Conservation (phyloP, 352 stramenopile genomes). For the Pythium plurisporium region DNA sequence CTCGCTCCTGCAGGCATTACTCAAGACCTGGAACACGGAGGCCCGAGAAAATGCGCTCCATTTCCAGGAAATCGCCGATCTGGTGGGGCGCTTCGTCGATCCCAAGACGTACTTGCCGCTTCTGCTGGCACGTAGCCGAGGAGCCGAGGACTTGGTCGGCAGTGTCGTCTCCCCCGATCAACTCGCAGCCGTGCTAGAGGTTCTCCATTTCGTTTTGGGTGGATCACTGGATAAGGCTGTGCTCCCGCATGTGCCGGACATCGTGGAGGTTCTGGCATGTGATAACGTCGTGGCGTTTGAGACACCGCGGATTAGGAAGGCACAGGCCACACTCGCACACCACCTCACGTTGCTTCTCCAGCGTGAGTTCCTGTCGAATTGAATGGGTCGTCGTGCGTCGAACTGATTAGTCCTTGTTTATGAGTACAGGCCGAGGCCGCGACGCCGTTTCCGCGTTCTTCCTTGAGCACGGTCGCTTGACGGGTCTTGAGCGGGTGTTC, state of each 20-base stretch:
- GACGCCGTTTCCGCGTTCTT: constrained; percentile 53
- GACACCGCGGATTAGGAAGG: constrained; percentile 27
- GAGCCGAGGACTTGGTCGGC: constrained; percentile 40
- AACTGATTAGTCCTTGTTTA: background rate
- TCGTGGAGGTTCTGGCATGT: constrained; percentile 41
- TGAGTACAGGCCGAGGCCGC: constrained; percentile 29
- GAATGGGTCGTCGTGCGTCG: background rate
- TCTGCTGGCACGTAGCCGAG: constrained; percentile 52
- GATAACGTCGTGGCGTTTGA: constrained; percentile 45
- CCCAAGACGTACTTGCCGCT: constrained; percentile 65
- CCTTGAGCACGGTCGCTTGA: constrained; percentile 40
- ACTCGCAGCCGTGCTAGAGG: constrained; percentile 32
- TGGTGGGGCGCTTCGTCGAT: constrained; percentile 55
- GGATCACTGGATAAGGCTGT: constrained; percentile 57
- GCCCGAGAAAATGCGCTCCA: constrained; percentile 1
- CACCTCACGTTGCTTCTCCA: constrained; percentile 40
- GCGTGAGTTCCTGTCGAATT: constrained; percentile 26
- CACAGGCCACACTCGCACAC: constrained; percentile 29
- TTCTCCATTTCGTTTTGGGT: constrained; percentile 46
- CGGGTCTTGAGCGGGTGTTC: constrained; percentile 14
- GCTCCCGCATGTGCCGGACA: constrained; percentile 49
- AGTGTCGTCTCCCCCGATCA: constrained; percentile 20
- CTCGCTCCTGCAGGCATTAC: constrained; percentile 61
- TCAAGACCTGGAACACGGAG: constrained; percentile 40
- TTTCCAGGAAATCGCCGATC: constrained; percentile 39